Base-by-base conservation (phyloP, 352 stramenopile genomes). In the Phytophthora podocarpi region DNA sequence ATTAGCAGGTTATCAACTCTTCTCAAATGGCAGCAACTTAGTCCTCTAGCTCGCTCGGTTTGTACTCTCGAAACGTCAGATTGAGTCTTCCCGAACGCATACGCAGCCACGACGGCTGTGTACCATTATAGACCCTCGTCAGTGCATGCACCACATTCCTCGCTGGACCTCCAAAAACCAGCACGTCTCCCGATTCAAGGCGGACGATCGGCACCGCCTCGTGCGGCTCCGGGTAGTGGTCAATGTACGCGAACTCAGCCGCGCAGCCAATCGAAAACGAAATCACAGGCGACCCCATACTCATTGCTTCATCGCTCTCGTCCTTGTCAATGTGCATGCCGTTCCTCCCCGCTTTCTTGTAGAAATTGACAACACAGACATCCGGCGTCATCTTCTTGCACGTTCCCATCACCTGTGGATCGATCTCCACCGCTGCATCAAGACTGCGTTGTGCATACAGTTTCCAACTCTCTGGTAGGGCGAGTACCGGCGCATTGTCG, bases 301-400 rank as follows among this genome's bases (percentile, higher is more conserved):
- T 50, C 65, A 91, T 82, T 18, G 82, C 80, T 41, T 78, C 70
- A 2, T 60, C 60, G 39, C 78, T 87, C 50, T 91, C 82, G 58
- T 89, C 77, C 62, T 89, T 89, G 70, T 91, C 82, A 20, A 88
- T 69, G 59, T 91, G 82, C 76, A 91, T 82, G 52, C 79, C 82
- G 35, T 89, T 91, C 59, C 79, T 70, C 0, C 82, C 82, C 16
- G 78, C 78, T 54, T 87, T 87, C 58, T 89, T 88, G 68, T 90
- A 90, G 41, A 87, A 91, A 54, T 90, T 90, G 45, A 89, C 80
- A 16, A 90, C 78, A 39, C 78, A 89, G 42, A 91, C 81, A 28
- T 91, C 80, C 0, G 80, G 82, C 16, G 26, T 59, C 64, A 91
- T 79, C 10, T 36, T 30, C 6, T 26, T 34, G 60, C 76, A 89